Evolutionary conservation across 345 rosid genomes (phyloP).

Genomic region (Litchi chinensis): DNA sequence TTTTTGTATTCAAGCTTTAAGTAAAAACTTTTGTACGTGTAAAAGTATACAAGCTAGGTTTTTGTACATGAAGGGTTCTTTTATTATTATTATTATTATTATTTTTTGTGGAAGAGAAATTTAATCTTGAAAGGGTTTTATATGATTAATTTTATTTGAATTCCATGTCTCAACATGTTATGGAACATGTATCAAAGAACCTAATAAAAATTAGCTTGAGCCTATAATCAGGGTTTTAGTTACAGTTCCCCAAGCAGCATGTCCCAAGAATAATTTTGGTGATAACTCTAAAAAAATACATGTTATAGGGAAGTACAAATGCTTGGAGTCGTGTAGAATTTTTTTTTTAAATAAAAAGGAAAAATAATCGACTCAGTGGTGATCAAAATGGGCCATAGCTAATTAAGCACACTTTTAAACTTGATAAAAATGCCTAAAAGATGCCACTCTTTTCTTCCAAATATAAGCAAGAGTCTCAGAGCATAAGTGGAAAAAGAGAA

Average conservation of each 20-base stretch:
- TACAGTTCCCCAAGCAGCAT: no score
- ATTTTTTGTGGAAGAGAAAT: no score
- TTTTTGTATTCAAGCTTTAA: no score
- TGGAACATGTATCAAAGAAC: neutral
- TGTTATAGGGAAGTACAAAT: conserved; percentile 16
- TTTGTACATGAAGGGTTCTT: no score
- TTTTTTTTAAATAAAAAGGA: neutral
- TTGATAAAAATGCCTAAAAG: conserved; percentile 7
- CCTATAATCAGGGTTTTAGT: no score
- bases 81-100: no score
- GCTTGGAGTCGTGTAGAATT: neutral
- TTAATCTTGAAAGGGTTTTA: no score
- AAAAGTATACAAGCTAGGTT: no score
- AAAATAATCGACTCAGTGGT: neutral
- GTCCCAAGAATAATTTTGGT: no score
- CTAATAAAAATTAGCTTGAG: no score
- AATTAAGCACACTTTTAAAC: neutral
- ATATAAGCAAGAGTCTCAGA: neutral
- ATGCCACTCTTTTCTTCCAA: conserved; percentile 1
- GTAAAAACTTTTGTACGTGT: no score
- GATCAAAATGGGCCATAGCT: neutral
- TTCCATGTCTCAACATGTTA: neutral
- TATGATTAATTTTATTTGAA: neutral
- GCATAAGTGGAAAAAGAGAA: conserved; percentile 13
- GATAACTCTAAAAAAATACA: no score